Base-by-base conservation (phyloP, 257 asterid genomes). In the Anisodus acutangulus region DNA sequence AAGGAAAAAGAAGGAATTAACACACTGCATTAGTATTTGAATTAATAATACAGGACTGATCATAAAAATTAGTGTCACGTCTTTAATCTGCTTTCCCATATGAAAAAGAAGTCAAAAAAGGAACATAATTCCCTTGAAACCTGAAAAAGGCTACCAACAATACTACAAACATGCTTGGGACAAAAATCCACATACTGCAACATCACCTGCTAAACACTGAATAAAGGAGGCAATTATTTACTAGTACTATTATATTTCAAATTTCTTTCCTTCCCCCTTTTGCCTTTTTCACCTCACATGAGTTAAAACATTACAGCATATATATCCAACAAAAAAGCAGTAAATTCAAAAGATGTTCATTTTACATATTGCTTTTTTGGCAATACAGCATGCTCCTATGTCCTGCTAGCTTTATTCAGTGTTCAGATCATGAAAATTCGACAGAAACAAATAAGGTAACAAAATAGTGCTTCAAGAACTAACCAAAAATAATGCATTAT, bases 321-420 rank as follows among this genome's bases (percentile, higher is more conserved):
- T 31, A 31, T 31, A 31, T 31, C 35, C 31, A 66, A 66, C 72
- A 84, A 83, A 19, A 63, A 59, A 45, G 79, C 53, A 64, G 83
- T 55, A 87, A 84, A 79, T 63, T 63, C 71, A 67, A 45, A 54
- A 68, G 82, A 83, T 72, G 59, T 72, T 41, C 82, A 57, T 68
- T 71, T 51, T 16, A n/a, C 80, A 68, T 82, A 41, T 86, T 70
- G 47, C 74, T 84, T 87, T 31, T 72, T 85, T 79, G 54, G 82
- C 86, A 84, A 82, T 31, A 41, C 83, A 84, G 81, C 63, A 57
- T 53, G 81, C 62, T 76, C 63, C 63, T 26, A 51, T 5, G 26
- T 26, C 54, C 67, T 47, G 63, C 90, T 82, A 80, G 79, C 55
- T 88, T 58, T 82, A 71, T 81, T 57, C 85, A 86, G 80, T 66